Percentiles rank a stretch among this genome's conserved stretches.
These are phyloP conservation scores for Zasmidium angulare DNA, from an alignment of 2,329 filamentous ascomycete genomes.

Conservation along the genomic window DNA sequence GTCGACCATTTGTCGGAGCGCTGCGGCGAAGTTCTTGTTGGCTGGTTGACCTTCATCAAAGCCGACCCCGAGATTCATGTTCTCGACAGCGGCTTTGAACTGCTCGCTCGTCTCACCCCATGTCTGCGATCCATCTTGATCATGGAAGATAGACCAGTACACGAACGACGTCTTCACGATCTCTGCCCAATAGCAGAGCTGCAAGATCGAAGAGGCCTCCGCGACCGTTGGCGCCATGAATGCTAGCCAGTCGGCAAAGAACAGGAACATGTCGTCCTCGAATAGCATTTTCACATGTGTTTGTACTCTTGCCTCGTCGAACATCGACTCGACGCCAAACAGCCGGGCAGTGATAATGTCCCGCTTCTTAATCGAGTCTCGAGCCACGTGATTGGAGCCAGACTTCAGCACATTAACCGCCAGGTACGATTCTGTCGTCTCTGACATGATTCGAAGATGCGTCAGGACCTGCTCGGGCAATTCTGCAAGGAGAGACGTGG, in stretches of 20 bases:
- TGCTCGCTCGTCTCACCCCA: background rate
- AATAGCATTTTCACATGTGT: slow-evolving; percentile 53
- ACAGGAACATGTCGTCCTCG: slow-evolving; percentile 70
- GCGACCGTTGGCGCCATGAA: slow-evolving; percentile 30
- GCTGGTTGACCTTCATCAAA: background rate
- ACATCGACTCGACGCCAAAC: slow-evolving; percentile 28
- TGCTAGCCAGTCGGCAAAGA: slow-evolving; percentile 65
- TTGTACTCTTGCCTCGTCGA: slow-evolving; percentile 20
- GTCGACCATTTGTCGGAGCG: slow-evolving; percentile 51
- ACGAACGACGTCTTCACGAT: slow-evolving; percentile 75
- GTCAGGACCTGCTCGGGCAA: slow-evolving; percentile 82
- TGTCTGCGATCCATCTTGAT: background rate
- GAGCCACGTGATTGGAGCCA: slow-evolving; percentile 41
- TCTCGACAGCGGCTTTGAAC: background rate
- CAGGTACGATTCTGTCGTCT: slow-evolving; percentile 84
- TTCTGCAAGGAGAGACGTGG: slow-evolving; percentile 70
- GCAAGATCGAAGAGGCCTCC: slow-evolving; percentile 60
- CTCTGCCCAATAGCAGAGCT: slow-evolving; percentile 86
- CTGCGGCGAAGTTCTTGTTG: slow-evolving; percentile 10
- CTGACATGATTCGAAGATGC: slow-evolving; percentile 82
- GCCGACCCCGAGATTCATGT: background rate
- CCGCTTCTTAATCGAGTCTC: slow-evolving; percentile 26
- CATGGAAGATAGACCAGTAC: slow-evolving; percentile 39
- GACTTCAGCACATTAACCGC: slow-evolving; percentile 70
- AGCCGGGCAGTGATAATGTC: slow-evolving; percentile 32